Conservation (phyloP, 108 stramenopile species). For the Cyclotella choctawhatcheeana region DNA sequence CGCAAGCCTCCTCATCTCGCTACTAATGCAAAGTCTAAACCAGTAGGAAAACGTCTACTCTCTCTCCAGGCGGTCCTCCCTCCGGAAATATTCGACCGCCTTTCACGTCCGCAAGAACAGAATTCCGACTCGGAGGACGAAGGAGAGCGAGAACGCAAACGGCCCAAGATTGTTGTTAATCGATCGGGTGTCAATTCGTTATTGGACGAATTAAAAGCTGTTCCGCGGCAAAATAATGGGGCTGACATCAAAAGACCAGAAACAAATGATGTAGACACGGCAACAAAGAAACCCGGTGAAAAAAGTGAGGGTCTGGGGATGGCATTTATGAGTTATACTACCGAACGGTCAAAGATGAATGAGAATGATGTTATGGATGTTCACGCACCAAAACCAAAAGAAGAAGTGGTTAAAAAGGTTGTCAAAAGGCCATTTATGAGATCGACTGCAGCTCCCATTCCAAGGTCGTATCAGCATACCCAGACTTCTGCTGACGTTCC, state of each 20-base stretch:
- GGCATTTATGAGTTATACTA: conserved; percentile 40
- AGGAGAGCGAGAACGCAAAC: background rate
- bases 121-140: conserved; percentile 14
- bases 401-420: background rate
- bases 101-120: conserved; percentile 29
- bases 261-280: background rate
- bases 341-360: background rate
- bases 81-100: conserved; percentile 54
- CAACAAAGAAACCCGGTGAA: background rate
- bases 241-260: background rate
- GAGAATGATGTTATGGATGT: conserved; percentile 31
- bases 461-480: conserved; percentile 1
- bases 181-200: conserved; percentile 34
- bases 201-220: conserved; percentile 33
- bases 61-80: conserved; percentile 47
- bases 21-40: background rate
- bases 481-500: too few relatives aligned
- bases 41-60: conserved; percentile 36
- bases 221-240: conserved; percentile 14
- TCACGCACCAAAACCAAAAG: conserved; percentile 1
- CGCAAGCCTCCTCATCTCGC: background rate
- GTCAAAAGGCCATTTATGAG: conserved; percentile 21
- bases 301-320: conserved; percentile 22
- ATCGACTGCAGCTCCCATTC: conserved; percentile 27
- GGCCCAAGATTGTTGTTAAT: background rate